Conservation (phyloP, 148 eudicot genomes). For the Salicornia ramosissima region DNA sequence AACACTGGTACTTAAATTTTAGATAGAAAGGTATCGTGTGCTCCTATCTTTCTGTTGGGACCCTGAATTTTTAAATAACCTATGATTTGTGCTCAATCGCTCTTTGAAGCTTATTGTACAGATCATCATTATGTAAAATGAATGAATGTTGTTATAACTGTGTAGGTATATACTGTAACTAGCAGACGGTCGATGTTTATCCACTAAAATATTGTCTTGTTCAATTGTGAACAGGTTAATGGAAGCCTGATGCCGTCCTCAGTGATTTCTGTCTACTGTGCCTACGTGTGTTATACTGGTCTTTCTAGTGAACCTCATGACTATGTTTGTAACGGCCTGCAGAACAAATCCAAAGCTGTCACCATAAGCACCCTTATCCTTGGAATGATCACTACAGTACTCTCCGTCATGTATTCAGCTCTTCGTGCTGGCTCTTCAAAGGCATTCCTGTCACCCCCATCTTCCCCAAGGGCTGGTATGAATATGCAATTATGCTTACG, state of each 20-base stretch:
- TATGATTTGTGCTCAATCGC: no score
- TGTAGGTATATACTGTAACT: no score
- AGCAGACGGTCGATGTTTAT: no score
- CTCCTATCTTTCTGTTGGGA: no score
- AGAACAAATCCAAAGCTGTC: conserved; percentile 61
- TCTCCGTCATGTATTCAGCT: conserved; percentile 93
- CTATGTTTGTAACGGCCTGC: conserved; percentile 85
- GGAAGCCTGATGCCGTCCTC: conserved; percentile 98
- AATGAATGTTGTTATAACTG: no score
- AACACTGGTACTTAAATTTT: no score
- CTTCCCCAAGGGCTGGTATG: conserved; percentile 89
- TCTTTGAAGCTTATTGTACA: no score
- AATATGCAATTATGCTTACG: not conserved
- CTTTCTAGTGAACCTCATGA: conserved; percentile 87
- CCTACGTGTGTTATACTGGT: conserved; percentile 85
- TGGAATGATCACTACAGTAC: conserved; percentile 92
- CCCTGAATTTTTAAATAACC: no score
- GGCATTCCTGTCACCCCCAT: conserved; percentile 91
- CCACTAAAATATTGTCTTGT: not conserved
- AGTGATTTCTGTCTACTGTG: conserved; percentile 90
- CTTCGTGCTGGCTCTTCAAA: conserved; percentile 97
- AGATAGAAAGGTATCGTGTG: no score
- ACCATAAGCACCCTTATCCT: conserved; percentile 72
- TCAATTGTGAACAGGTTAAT: conserved; percentile 63
- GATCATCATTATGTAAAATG: no score